phyloP scores from a whole-genome alignment of 1,139 yeast species.

The Debaryomycetaceae sp. region DNA sequence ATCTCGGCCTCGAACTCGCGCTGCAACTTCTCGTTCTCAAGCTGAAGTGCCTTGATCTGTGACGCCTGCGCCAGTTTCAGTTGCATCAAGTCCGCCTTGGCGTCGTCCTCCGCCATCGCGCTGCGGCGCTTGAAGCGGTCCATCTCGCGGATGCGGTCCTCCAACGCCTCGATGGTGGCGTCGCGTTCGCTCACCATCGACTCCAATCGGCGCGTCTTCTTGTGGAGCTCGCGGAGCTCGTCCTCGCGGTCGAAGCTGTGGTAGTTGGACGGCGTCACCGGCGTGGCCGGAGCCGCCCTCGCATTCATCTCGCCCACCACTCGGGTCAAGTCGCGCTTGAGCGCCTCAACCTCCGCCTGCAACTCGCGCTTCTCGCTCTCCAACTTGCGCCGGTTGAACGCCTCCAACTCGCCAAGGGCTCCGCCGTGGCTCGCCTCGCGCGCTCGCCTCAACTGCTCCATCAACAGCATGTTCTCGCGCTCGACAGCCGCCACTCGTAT shows the following conservation, averaged over 20 bases:
- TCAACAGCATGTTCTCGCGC: constrained; percentile 15
- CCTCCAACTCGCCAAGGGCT: constrained; percentile 23
- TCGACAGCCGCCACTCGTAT: constrained; percentile 13
- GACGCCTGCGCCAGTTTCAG: constrained; percentile 29
- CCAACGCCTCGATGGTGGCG: constrained; percentile 24
- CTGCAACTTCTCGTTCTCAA: constrained; percentile 31
- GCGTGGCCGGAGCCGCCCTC: background rate
- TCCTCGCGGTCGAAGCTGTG: constrained; percentile 10
- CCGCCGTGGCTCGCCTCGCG: constrained; percentile 11
- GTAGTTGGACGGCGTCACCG: constrained; percentile 4
- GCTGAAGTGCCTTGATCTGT: constrained; percentile 29
- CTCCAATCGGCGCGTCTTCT: constrained; percentile 23
- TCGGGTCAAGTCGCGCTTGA: constrained; percentile 15
- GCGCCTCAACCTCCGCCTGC: constrained; percentile 14
- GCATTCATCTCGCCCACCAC: constrained; percentile 54
- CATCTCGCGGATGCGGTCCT: constrained; percentile 22
- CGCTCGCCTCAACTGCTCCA: constrained; percentile 11
- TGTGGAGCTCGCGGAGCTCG: constrained; percentile 17
- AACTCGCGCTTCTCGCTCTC: constrained; percentile 18
- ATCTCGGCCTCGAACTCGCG: constrained; percentile 29
- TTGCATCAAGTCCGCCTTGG: constrained; percentile 27
- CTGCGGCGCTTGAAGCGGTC: constrained; percentile 19
- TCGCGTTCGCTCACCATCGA: constrained; percentile 27
- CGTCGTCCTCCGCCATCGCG: constrained; percentile 24
- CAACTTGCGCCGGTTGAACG: constrained; percentile 15